These are phyloP conservation scores for Cutaneotrichosporon curvatum DNA, from an alignment of 1,284 basidiomycete genomes.

Conservation along the genomic window DNA sequence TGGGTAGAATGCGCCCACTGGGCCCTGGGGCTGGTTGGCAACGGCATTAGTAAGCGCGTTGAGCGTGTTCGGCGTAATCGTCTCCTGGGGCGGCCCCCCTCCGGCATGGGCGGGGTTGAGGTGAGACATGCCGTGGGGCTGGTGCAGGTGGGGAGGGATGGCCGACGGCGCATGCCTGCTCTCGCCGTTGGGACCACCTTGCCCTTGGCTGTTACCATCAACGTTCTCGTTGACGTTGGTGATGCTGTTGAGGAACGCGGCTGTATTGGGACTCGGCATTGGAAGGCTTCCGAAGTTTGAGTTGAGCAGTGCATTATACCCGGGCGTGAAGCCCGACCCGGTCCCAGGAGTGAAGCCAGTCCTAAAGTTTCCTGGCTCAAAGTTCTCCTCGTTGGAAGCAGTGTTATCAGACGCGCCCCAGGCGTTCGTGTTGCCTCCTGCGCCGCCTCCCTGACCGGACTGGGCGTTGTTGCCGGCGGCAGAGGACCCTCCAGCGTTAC, in stretches of 20 bases:
- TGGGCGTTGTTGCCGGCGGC: not conserved
- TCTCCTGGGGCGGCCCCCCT: conserved; percentile 45
- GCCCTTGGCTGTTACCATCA: conserved; percentile 10
- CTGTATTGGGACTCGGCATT: conserved; percentile 79
- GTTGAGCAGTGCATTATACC: conserved; percentile 40
- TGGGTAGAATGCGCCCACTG: conserved; percentile 13
- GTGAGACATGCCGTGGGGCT: conserved; percentile 28
- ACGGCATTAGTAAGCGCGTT: conserved; percentile 61
- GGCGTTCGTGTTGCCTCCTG: not conserved
- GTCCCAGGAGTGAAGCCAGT: conserved; percentile 62
- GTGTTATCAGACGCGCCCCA: conserved; percentile 11
- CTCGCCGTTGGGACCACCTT: not conserved
- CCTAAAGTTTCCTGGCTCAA: conserved; percentile 62
- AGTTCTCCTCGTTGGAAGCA: conserved; percentile 48
- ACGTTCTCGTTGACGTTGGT: conserved; percentile 53
- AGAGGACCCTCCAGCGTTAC: no score
- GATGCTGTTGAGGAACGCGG: conserved; percentile 84
- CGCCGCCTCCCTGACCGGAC: not conserved
- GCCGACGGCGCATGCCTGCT: conserved; percentile 25
- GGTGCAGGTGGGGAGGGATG: conserved; percentile 11
- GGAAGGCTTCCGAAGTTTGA: conserved; percentile 50
- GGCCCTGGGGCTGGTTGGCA: conserved; percentile 49
- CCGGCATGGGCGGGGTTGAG: conserved; percentile 20
- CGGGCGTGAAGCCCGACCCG: conserved; percentile 72
- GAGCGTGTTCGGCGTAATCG: conserved; percentile 86